Base-by-base conservation (phyloP, 768 basidiomycete genomes). In the Xerocomellus dryophilus region DNA sequence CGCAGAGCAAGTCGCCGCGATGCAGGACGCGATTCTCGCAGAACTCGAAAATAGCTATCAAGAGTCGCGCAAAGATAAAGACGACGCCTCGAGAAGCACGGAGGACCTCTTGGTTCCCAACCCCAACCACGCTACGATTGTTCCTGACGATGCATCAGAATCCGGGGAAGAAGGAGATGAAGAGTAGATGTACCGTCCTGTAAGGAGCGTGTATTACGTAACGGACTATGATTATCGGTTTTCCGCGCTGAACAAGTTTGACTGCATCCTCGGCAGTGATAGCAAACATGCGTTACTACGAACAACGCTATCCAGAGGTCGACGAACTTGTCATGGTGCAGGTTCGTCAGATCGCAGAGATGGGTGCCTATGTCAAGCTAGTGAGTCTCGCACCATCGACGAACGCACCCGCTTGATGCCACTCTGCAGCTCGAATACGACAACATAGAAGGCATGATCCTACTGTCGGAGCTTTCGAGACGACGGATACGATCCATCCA, bases 271-370 rank as follows among this genome's bases (percentile, higher is more conserved):
- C 15, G 14, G 11, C 6, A 21, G 23, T 3, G 21, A 40, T 8
- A 17, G 15, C 14, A 40, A 17, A 18, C 9, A 94, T 95, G 93
- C 84, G 94, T 36, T 98, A 93, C 74, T 97, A 96, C 73, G 86
- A 92, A 70, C 90, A 89, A 66, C 84, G 86, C 63, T 97, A 94
- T 69, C 94, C 94, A 25, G 91, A 98, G 73, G 92, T 97, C 58
- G 96, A 99, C 70, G 92, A 97, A 71, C 86, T 98, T 47, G 97
- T 98, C 73, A 98, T 98, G 96, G 97, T 99, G 12, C 95, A 98
- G 69, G 97, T 99, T 59, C 90, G 92, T 71, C 93, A 97, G 76
- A 99, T 99, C 65, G 93, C 94, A 48, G 96, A 99, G 73, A 99
- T 98, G 96, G 97, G 97, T 44, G 97, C 97, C 42, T 98, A 99